phyloP scores from a whole-genome alignment of 495 filamentous ascomycete genomes.

The Cercophora samala region DNA sequence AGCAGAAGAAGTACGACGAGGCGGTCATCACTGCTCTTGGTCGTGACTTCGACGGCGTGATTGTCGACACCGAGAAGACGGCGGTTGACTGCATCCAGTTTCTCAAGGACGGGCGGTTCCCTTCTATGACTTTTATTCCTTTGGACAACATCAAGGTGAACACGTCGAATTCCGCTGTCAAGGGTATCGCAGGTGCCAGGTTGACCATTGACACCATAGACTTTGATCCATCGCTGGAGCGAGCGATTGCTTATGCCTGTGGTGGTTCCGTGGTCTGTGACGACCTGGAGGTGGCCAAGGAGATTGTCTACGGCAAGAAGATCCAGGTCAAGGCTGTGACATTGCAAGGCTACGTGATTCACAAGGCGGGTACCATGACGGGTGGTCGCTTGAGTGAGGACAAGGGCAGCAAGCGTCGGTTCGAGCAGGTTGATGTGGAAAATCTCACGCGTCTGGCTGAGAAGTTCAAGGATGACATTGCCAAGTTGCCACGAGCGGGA shows the following conservation, averaged over 20 bases:
- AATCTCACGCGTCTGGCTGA: conserved; percentile 65
- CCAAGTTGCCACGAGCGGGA: conserved; percentile 69
- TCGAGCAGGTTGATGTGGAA: conserved; percentile 85
- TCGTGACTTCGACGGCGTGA: conserved; percentile 85
- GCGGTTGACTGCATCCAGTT: conserved; percentile 93
- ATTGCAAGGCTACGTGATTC: conserved; percentile 86
- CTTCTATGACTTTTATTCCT: conserved; percentile 87
- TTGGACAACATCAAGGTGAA: conserved; percentile 96
- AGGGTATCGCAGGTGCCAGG: conserved; percentile 79
- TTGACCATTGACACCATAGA: conserved; percentile 95
- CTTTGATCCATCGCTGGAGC: conserved; percentile 80
- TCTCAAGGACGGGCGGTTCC: conserved; percentile 80
- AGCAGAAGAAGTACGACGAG: conserved; percentile 91
- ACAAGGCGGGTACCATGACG: conserved; percentile 97
- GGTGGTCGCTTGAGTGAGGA: conserved; percentile 77
- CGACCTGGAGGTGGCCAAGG: conserved; percentile 75
- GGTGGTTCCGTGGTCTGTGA: conserved; percentile 97
- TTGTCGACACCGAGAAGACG: conserved; percentile 95
- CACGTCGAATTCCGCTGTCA: conserved; percentile 80
- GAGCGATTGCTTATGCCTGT: conserved; percentile 91
- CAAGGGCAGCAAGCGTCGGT: conserved; percentile 71
- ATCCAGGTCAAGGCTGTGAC: conserved; percentile 93
- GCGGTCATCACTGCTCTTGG: conserved; percentile 91
- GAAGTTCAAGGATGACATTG: conserved; percentile 68
- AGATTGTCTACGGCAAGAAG: conserved; percentile 79